A percentile compares a stretch with the other conserved stretches of the same genome.
phyloP scores from a whole-genome alignment of 1,139 yeast species.

The Pneumocystis jirovecii region DNA sequence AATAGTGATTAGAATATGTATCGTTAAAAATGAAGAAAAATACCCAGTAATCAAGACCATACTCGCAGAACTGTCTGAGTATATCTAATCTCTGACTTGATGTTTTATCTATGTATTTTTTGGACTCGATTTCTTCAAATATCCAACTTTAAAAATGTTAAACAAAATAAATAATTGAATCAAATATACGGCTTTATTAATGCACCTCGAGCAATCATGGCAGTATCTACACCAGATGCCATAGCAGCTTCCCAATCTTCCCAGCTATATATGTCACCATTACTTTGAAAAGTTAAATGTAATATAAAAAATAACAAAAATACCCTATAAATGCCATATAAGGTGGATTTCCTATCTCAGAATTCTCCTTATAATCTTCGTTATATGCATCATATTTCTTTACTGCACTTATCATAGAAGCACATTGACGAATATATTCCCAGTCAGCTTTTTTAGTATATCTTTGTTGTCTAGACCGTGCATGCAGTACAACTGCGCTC shows the following conservation, averaged over 20 bases:
- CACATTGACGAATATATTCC: conserved; percentile 55
- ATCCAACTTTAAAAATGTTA: conserved; percentile 41
- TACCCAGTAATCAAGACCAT: conserved; percentile 82
- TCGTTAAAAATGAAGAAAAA: not conserved
- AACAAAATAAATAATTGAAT: not conserved
- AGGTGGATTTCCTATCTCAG: conserved; percentile 32
- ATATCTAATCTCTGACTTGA: conserved; percentile 78
- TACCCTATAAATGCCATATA: conserved; percentile 5
- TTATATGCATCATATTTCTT: not conserved
- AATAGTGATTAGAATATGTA: not conserved
- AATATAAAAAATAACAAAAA: conserved; percentile 13
- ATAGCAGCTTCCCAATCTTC: conserved; percentile 82
- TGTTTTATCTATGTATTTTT: conserved; percentile 78
- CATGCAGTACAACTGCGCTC: conserved; percentile 87
- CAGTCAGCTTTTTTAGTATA: conserved; percentile 87
- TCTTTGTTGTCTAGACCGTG: conserved; percentile 90
- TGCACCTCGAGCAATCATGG: conserved; percentile 97
- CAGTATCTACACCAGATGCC: conserved; percentile 65
- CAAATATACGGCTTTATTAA: conserved; percentile 57
- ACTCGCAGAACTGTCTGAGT: conserved; percentile 50
- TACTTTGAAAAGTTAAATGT: conserved; percentile 46
- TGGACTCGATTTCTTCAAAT: conserved; percentile 82
- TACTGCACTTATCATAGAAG: conserved; percentile 15
- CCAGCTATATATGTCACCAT: conserved; percentile 79
- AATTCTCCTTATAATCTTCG: conserved; percentile 29